A percentile compares a stretch with the other conserved stretches of the same genome.
Evolutionary conservation across 495 filamentous ascomycete species (phyloP).

Genomic region (Halenospora varia): DNA sequence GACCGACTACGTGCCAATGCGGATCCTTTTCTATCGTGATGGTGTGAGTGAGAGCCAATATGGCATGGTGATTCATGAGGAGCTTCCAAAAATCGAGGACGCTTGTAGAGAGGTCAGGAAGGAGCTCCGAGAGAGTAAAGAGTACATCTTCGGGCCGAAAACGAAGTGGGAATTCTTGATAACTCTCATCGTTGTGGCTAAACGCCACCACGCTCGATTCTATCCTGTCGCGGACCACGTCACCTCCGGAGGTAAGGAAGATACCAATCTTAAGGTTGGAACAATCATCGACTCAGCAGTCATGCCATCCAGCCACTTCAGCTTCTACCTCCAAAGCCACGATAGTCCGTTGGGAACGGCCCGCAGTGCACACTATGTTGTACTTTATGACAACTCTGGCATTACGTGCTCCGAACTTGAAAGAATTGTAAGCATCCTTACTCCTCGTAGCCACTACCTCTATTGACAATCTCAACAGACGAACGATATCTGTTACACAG

Average conservation of each 20-base stretch:
- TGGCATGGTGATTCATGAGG: conserved; percentile 40
- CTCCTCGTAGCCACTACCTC: too few species aligned
- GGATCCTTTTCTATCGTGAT: conserved; percentile 82
- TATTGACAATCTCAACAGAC: conserved; percentile 49
- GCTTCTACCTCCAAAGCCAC: conserved; percentile 84
- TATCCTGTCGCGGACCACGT: conserved; percentile 50
- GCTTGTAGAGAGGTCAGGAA: conserved; percentile 42
- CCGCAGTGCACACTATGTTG: conserved; percentile 68
- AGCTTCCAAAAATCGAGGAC: conserved; percentile 50
- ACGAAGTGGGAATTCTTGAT: conserved; percentile 39
- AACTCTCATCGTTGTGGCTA: conserved; percentile 64
- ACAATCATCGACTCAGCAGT: conserved; percentile 86
- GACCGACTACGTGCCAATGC: conserved; percentile 45
- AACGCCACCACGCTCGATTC: conserved; percentile 87
- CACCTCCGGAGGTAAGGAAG: conserved; percentile 39
- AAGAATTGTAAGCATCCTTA: conserved; percentile 2
- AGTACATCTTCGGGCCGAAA: not conserved
- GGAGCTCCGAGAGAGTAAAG: not conserved
- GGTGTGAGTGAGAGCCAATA: conserved; percentile 87
- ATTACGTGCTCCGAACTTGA: not conserved
- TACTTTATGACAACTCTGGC: conserved; percentile 61
- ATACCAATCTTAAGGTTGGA: conserved; percentile 62
- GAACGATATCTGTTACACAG: conserved; percentile 70
- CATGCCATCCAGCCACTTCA: conserved; percentile 62
- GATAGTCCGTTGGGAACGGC: conserved; percentile 83